Base-by-base conservation (phyloP, 345 rosid species). In the Physaria fendleri region DNA sequence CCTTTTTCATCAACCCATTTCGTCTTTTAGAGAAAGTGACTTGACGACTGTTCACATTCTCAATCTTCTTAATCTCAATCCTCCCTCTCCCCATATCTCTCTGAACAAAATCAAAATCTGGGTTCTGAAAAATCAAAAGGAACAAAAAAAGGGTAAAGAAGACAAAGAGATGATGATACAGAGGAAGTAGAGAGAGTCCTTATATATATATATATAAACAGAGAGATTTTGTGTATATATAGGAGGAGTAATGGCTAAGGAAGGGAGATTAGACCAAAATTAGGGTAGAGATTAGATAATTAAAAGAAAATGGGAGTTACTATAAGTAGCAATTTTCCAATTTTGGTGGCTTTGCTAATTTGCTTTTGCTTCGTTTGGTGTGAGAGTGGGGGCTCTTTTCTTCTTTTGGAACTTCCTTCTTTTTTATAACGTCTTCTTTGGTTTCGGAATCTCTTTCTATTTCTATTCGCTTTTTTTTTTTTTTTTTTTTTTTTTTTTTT, bases 1-100 rank as follows among this genome's bases (percentile, higher is more conserved):
- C 92, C 56, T 91, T 85, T 57, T 91, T 90, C 27, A 90, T 85
- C 85, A 90, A 68, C 10, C 97, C 97, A 54, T 76, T 65, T 57
- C 96, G 77, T 72, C 98, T 79, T 62, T 91, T 91, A 8, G 95
- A 91, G 86, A 91, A 91, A 45, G 96, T 91, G 45, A 91, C 98
- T 74, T 91, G 96, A 78, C 98, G 87, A 78, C 90, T 88, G 65
- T 85, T 91, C 33, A 88, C 87, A 78, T 88, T 91, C 78, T 91
- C 98, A 33, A 91, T 91, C 75, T 76, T 91, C 75, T 84, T 91
- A 28, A 91, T 91, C 80, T 91, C 96, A 65, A 84, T 85, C 76
- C 82, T 88, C 28, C 95, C 98, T 67, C 96, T 81, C 17, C 98
- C 96, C 98, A 91, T 88, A 12, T 30, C 9, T 16, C 14, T 40